These are phyloP conservation scores for Lentinula boryana DNA, from an alignment of 768 basidiomycete species.

Conservation along the genomic window DNA sequence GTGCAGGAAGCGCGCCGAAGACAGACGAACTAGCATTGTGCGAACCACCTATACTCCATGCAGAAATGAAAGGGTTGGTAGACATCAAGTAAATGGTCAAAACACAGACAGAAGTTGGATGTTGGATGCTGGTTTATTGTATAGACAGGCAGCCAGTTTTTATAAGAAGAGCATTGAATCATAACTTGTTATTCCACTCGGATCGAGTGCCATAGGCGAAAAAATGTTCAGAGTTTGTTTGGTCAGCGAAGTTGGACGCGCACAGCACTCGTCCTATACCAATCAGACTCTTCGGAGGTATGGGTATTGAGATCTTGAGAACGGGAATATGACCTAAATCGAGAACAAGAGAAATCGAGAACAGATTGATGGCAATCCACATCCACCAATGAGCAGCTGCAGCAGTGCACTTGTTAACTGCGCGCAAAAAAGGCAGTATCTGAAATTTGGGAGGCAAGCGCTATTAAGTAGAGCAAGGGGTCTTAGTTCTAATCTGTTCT, in stretches of 20 bases:
- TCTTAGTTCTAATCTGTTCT: no score
- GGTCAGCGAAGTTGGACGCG: neutral
- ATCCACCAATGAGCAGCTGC: neutral
- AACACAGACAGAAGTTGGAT: neutral
- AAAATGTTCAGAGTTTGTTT: neutral
- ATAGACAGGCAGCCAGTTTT: neutral
- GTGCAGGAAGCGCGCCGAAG: slow-evolving; percentile 13
- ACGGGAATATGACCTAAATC: neutral
- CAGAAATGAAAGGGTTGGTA: neutral
- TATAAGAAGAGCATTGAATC: neutral
- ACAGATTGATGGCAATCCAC: neutral
- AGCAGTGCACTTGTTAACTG: neutral
- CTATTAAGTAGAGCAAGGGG: no score
- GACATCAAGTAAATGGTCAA: neutral
- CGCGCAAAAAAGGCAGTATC: neutral
- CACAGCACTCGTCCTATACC: neutral
- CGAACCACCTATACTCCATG: neutral
- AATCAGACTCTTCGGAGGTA: neutral
- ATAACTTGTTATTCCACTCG: neutral
- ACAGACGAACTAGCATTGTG: neutral
- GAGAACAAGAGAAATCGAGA: neutral
- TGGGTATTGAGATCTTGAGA: neutral
- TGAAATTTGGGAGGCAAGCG: no score
- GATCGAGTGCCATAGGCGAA: neutral
- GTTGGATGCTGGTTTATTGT: neutral